A percentile compares a stretch with the other conserved stretches of the same genome.
These are phyloP conservation scores for Fistulifera solaris DNA, from an alignment of 108 stramenopile species.

Conservation along the genomic window DNA sequence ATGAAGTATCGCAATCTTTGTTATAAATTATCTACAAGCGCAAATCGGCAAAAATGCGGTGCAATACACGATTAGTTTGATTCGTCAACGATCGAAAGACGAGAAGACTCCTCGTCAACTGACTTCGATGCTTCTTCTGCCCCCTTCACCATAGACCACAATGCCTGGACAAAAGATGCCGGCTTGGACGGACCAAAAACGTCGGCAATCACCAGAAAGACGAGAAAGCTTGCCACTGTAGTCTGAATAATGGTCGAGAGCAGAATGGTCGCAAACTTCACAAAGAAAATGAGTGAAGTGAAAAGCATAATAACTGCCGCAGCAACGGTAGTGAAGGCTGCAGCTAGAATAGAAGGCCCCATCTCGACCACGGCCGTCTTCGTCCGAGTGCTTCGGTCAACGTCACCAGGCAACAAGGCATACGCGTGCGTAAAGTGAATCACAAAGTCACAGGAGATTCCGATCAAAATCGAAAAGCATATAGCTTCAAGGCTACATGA, in stretches of 20 bases:
- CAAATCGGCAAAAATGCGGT: too few relatives aligned
- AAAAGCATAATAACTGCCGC: conserved; percentile 40
- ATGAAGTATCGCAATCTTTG: too few relatives aligned
- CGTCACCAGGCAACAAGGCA: conserved; percentile 18
- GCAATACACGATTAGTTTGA: too few relatives aligned
- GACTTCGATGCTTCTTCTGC: neutral
- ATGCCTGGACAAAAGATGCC: conserved; percentile 14
- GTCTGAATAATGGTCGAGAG: conserved; percentile 42
- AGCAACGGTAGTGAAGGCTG: conserved; percentile 37
- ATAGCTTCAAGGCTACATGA: conserved; percentile 23
- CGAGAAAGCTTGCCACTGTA: conserved; percentile 34
- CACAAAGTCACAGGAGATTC: conserved; percentile 42
- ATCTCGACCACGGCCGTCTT: conserved; percentile 35
- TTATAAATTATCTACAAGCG: too few relatives aligned
- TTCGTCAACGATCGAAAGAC: neutral
- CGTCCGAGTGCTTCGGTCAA: conserved; percentile 19
- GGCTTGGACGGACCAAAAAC: conserved; percentile 36
- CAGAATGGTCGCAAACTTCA: conserved; percentile 41
- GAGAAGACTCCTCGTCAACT: neutral
- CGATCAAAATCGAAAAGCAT: conserved; percentile 53
- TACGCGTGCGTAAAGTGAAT: conserved; percentile 52
- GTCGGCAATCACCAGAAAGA: conserved; percentile 30
- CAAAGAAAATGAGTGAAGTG: conserved; percentile 29
- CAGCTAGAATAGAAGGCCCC: conserved; percentile 46
- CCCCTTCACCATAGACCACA: conserved; percentile 3